Percentiles rank a stretch among this genome's conserved stretches.
Conservation (phyloP, 768 basidiomycete species). For the Stropharia rugosoannulata region DNA sequence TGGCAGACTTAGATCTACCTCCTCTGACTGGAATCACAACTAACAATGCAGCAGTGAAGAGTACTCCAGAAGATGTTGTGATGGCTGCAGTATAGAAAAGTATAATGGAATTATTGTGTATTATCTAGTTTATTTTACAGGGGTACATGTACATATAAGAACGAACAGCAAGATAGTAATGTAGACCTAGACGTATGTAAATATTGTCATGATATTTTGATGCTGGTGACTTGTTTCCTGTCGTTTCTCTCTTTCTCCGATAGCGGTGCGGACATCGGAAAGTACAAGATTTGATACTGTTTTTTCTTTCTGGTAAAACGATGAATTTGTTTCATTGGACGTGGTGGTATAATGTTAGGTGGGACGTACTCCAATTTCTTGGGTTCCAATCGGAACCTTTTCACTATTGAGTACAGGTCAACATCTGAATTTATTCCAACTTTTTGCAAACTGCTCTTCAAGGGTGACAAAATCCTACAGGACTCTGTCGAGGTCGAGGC, state of each 20-base stretch:
- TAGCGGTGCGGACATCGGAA: conserved; percentile 69
- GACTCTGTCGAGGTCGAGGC: background rate
- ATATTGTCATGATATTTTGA: conserved; percentile 29
- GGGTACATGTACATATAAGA: too few species aligned
- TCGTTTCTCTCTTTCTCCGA: conserved; percentile 46
- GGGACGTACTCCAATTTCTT: conserved; percentile 35
- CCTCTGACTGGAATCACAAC: conserved; percentile 39
- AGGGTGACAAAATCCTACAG: conserved; percentile 3
- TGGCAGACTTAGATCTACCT: conserved; percentile 67
- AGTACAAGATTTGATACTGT: conserved; percentile 82
- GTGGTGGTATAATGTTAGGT: background rate
- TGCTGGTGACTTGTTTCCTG: conserved; percentile 56
- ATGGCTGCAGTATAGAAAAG: conserved; percentile 37
- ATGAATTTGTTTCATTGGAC: background rate
- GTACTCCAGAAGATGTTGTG: conserved; percentile 41
- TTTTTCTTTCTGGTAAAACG: conserved; percentile 40
- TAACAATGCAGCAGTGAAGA: conserved; percentile 15
- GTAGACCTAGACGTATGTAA: background rate
- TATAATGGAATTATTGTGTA: conserved; percentile 7
- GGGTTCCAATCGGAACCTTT: conserved; percentile 48
- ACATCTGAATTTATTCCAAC: conserved; percentile 4
- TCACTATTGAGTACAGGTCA: conserved; percentile 25
- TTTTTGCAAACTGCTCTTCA: conserved; percentile 5
- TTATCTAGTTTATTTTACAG: conserved; percentile 4
- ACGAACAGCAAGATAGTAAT: background rate